Conservation (phyloP, 495 filamentous ascomycete species). For the Tuber microsphaerosporum region DNA sequence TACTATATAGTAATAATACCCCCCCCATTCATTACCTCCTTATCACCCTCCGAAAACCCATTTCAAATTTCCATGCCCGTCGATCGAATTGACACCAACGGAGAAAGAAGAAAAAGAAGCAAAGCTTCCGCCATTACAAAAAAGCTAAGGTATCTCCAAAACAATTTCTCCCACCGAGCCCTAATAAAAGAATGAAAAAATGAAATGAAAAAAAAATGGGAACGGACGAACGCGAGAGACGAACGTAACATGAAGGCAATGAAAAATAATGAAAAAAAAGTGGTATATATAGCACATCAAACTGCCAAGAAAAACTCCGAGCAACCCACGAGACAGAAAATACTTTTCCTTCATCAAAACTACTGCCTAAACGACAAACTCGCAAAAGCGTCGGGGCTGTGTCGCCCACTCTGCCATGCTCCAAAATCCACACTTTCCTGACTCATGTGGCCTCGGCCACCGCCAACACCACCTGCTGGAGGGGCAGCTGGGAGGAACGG, state of each 20-base stretch:
- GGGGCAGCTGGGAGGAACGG: slow-evolving; percentile 41
- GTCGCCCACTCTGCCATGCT: slow-evolving; percentile 64
- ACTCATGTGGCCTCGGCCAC: slow-evolving; percentile 58
- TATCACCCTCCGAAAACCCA: slow-evolving; percentile 1
- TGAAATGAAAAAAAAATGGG: too few relatives aligned
- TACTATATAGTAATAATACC: neutral
- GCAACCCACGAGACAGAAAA: slow-evolving; percentile 7
- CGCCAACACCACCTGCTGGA: slow-evolving; percentile 18
- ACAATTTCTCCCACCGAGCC: slow-evolving; percentile 3
- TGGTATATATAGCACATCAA: slow-evolving; percentile 1
- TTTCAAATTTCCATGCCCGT: neutral
- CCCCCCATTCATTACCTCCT: neutral
- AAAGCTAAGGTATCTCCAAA: slow-evolving; percentile 4
- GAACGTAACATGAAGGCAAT: neutral
- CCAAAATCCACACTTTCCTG: slow-evolving; percentile 83
- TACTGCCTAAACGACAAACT: slow-evolving; percentile 58
- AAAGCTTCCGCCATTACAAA: neutral
- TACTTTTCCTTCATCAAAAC: slow-evolving; percentile 7
- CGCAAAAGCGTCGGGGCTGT: slow-evolving; percentile 96
- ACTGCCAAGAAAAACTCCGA: slow-evolving; percentile 3
- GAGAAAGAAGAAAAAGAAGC: neutral
- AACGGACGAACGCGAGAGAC: neutral
- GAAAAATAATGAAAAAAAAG: neutral
- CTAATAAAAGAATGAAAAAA: neutral
- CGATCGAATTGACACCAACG: neutral